These are phyloP conservation scores for Gossypium stocksii DNA, from an alignment of 345 rosid genomes.

Conservation along the genomic window DNA sequence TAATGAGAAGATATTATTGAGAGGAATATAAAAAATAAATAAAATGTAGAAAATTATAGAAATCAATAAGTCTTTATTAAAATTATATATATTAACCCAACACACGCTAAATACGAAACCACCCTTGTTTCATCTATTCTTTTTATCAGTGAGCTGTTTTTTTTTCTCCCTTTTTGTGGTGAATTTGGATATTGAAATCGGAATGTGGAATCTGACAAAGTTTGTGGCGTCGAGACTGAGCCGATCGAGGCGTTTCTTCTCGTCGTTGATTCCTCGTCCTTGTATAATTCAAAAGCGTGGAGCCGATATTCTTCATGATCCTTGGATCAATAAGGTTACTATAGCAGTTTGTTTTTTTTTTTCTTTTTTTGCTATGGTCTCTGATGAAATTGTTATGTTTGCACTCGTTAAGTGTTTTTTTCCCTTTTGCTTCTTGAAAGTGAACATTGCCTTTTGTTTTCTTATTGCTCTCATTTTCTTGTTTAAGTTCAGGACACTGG, in stretches of 20 bases:
- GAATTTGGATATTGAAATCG: slow-evolving; percentile 33
- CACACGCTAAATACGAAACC: not conserved
- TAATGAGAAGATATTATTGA: too few relatives aligned
- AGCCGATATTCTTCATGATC: slow-evolving; percentile 97
- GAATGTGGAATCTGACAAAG: slow-evolving; percentile 66
- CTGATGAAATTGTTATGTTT: not conserved
- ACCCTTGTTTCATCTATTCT: not conserved
- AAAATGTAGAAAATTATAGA: not conserved
- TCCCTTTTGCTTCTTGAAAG: not conserved
- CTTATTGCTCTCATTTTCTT: not conserved
- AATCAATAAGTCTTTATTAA: not conserved
- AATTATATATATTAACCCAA: not conserved
- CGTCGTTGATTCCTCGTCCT: slow-evolving; percentile 83
- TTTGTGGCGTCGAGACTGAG: slow-evolving; percentile 35
- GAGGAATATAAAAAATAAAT: not conserved
- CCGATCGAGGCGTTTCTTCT: slow-evolving; percentile 59
- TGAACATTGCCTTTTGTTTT: not conserved
- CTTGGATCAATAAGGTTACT: slow-evolving; percentile 94
- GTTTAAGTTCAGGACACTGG: slow-evolving; percentile 77
- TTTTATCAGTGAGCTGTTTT: not conserved
- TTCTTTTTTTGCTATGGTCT: not conserved
- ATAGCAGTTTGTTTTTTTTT: not conserved
- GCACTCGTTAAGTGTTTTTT: not conserved
- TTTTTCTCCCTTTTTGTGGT: not conserved
- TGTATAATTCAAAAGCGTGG: slow-evolving; percentile 96